Evolutionary conservation across 768 basidiomycete genomes (phyloP), one percentile per base, ranked within the genome.

Genomic region (Phanerochaete carnosa): DNA sequence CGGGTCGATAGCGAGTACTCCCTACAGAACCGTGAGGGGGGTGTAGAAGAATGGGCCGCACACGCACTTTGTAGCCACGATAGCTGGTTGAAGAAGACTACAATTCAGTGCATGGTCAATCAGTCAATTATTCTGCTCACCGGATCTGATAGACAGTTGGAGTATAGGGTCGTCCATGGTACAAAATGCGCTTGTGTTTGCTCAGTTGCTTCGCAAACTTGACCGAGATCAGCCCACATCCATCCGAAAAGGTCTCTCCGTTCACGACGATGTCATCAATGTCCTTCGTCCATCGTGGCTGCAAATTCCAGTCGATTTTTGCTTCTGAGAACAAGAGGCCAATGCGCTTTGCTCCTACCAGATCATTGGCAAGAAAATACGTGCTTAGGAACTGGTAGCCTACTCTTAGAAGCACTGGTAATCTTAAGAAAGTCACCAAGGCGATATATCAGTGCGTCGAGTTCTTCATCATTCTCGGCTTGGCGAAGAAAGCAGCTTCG

Each of bases 261-360:
- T 79, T 78, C 25, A 74, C 71, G 63, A 76, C 79, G 57, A 89
- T 82, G 61, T 88, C 87, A 3, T 77, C 74, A 13, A 89, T 87
- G 64, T 89, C 87, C 5, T 74, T 68, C 8, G 79, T 74, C 49
- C 73, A 75, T 28, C 68, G 65, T 2, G 84, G 84, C 66, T 84
- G 79, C 9, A 88, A 73, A 2, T 71, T 69, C 69, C 77, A 83
- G 68, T 88, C 87, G 25, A 87, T 72, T 50, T 84, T 79, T 0
- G 87, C 85, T 22, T 81, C 82, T 0, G 86, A 88, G 63, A 88
- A 89, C 15, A 88, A 70, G 2, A 88, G 76, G 0, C 86, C 86
- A 46, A 89, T 89, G 1, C 86, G 77, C 67, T 89, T 88, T 16
- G 87, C 86, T 47, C 86, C 87, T 89, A 59, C 13, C 28, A 1